Evolutionary conservation across 176 grass and related monocot species (phyloP), one percentile per base, ranked within the genome.

Genomic region (Aegilops longissima): DNA sequence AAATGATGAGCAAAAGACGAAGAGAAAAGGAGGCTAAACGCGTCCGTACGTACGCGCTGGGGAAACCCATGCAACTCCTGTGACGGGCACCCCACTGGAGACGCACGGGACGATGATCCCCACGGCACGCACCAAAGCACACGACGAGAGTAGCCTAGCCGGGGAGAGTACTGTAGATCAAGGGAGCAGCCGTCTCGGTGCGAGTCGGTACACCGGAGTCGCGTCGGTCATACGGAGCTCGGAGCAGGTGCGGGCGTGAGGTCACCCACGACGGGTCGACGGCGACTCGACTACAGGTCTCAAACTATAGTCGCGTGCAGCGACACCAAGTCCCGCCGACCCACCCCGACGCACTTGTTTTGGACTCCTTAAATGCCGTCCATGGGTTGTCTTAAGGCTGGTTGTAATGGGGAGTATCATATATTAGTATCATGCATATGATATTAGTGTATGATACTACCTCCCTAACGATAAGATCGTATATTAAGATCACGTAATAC

Each of bases 231-330:
- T 66, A 13, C 25, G 66, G 66, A 69, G 66, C 1, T 69, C 8
- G 27, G 66, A 36, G 66, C 31, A 34, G 31, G 30, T 25, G n/a
- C 20, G n/a, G 9, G n/a, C 61, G 61, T 69, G 84, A 68, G 8
- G 65, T 80, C 84, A 80, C 76, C 76, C 63, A 59, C 74, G 42
- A 42, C 9, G 39, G 39, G 39, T 40, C 73, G 42, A 71, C 35
- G 0, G 49, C 76, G 65, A 61, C 51, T 33, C 47, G 34, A 61
- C 34, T 56, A 14, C 12, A 30, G 8, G 17, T 65, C 61, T 64
- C 23, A 17, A 18, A 21, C 61, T 63, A 64, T 13, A 29, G 24
- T n/a, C 11, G 61, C 59, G 12, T 17, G 64, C 63, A 66, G n/a
- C 30, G 11, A 30, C 63, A 30, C 25, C 12, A 30, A 3, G 63